Base-by-base conservation (phyloP, 306 rosid genomes). In the Lagenaria siceraria region DNA sequence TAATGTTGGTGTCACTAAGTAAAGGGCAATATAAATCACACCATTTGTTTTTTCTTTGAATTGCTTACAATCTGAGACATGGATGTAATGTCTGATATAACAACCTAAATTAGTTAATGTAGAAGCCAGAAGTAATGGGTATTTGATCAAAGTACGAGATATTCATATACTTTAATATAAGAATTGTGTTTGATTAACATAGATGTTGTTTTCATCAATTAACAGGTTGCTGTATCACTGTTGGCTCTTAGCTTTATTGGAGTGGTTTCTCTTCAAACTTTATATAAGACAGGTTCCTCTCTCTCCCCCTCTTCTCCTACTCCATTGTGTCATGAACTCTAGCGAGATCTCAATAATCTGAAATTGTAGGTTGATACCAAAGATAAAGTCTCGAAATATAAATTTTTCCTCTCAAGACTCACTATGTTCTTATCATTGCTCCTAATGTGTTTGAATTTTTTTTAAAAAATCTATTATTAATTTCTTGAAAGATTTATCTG, bases 221-320 rank as follows among this genome's bases (percentile, higher is more conserved):
- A 76, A 81, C 77, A 92, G 98, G 97, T 82, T 85, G 83, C 79
- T 86, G 46, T 92, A 82, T 78, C 82, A 69, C 87, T 95, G 84
- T 54, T 89, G 83, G 78, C 85, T 84, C 86, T 92, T 40, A 86
- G 96, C 91, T 87, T 87, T 86, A 79, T 92, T 77, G 96, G 97
- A 79, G 80, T 86, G 49, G 63, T 95, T 83, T 88, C 97, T 73
- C 83, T 89, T 64, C 90, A 80, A 80, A 89, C 79, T 76, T 52
- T 89, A 58, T 95, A 82, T 78, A 82, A 84, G 31, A 85, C 85
- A 87, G 98, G 98, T 92, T n/a, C 81, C 85, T 49, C 75, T 61
- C 75, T 73, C 79, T 76, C 43, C 22, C 72, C 2, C 51, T 11
- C 78, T 33, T 1, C 56, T 24, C 38, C 56, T 40, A 18, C 18